Conservation (phyloP, 495 filamentous ascomycete species). For the Rhizodiscina lignyota region DNA sequence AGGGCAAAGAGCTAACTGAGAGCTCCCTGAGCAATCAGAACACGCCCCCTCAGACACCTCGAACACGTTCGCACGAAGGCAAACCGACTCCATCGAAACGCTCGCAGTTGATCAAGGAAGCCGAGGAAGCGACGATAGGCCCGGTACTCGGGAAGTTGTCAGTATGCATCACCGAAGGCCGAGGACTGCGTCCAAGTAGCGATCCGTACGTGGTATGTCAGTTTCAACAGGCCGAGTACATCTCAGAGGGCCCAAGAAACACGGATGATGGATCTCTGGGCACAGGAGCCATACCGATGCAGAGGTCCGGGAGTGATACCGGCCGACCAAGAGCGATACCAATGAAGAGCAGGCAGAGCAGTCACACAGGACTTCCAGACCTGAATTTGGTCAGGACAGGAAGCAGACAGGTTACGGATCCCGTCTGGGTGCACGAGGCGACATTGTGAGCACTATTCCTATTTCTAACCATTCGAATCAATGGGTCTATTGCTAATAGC, state of each 20-base stretch:
- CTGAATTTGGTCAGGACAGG: constrained; percentile 23
- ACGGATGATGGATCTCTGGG: constrained; percentile 15
- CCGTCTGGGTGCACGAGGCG: constrained; percentile 90
- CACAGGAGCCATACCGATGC: constrained; percentile 35
- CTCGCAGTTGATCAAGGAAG: constrained; percentile 15
- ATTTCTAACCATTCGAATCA: constrained; percentile 1
- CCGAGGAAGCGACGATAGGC: constrained; percentile 37
- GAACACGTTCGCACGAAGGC: constrained; percentile 58
- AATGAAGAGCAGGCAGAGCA: constrained; percentile 88
- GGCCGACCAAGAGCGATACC: constrained; percentile 85
- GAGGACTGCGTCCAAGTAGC: constrained; percentile 60
- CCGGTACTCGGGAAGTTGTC: constrained; percentile 83
- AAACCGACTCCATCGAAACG: constrained; percentile 7
- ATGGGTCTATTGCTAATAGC: constrained; percentile 3
- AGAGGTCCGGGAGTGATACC: constrained; percentile 46
- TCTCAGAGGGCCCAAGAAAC: constrained; percentile 65
- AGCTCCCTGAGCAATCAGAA: constrained; percentile 55
- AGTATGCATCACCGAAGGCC: constrained; percentile 71
- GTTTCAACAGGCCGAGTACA: constrained; percentile 91
- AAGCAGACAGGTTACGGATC: constrained; percentile 70
- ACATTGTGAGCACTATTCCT: constrained; percentile 86
- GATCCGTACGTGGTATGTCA: constrained; percentile 94
- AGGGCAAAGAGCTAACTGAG: constrained; percentile 83
- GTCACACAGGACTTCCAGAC: constrained; percentile 60
- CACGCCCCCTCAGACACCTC: constrained; percentile 72